phyloP scores from a whole-genome alignment of 768 basidiomycete genomes.

The Austroboletus festivus region DNA sequence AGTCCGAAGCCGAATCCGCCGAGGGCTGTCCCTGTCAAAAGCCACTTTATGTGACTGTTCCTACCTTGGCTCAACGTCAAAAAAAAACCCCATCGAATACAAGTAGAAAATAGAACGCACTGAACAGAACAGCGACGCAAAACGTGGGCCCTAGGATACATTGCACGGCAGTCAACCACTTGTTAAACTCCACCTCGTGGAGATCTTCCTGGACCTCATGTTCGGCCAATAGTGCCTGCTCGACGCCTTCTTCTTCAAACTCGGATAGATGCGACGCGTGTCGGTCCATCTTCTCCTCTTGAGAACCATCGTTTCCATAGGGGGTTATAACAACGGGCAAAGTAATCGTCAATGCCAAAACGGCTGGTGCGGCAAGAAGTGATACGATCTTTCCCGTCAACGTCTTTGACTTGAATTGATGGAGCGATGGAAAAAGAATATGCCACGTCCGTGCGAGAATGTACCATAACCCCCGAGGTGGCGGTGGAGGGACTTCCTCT shows the following conservation, averaged over 20 bases:
- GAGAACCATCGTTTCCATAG: slow-evolving; percentile 31
- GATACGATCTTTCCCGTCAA: slow-evolving; percentile 68
- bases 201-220: slow-evolving; percentile 69
- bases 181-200: slow-evolving; percentile 64
- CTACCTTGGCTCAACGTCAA: slow-evolving; percentile 24
- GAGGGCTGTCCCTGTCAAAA: slow-evolving; percentile 51
- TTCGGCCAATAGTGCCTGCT: slow-evolving; percentile 67
- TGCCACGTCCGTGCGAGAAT: slow-evolving; percentile 46
- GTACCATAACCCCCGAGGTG: slow-evolving; percentile 36
- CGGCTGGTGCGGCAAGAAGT: slow-evolving; percentile 81
- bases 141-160: slow-evolving; percentile 82
- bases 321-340: slow-evolving; percentile 83
- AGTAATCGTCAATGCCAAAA: slow-evolving; percentile 82
- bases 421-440: slow-evolving; percentile 83
- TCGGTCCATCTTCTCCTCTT: slow-evolving; percentile 29
- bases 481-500: slow-evolving; percentile 35
- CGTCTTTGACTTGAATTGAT: slow-evolving; percentile 68
- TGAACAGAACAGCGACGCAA: slow-evolving; percentile 69
- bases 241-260: slow-evolving; percentile 75
- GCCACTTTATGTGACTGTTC: slow-evolving; percentile 43
- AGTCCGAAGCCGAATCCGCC: slow-evolving; percentile 53
- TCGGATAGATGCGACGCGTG: slow-evolving; percentile 52
- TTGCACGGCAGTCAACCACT: slow-evolving; percentile 84
- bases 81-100: neutral
- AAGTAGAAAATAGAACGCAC: slow-evolving; percentile 46